Base-by-base conservation (phyloP, 345 rosid genomes). In the Acer campestre region DNA sequence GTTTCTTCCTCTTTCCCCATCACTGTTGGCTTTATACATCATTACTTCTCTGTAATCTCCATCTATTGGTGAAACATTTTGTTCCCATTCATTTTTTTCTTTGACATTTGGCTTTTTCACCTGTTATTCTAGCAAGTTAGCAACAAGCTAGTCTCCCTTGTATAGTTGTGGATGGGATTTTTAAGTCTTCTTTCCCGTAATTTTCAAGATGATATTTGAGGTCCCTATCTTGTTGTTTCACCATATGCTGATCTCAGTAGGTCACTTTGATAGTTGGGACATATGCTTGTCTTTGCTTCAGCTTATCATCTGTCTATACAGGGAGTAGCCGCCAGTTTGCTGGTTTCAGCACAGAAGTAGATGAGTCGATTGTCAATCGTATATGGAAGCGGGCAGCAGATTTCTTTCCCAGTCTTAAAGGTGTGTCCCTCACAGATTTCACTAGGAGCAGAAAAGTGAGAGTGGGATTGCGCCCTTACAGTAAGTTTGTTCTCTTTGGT, bases 241-340 rank as follows among this genome's bases (percentile, higher is more conserved):
- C 13, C 22, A 16, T 31, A 20, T n/a, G 17, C 63, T 68, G 53
- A 53, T 76, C 68, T 76, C 44, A 29, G 22, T 71, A 6, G n/a
- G 58, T 61, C 59, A 14, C 58, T 35, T 63, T 71, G 63, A 35
- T 44, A 22, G 68, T 75, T 29, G 49, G 40, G 20, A 38, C 12
- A 48, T 58, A 23, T 76, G 51, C 71, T 77, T 22, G 9, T 48
- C 10, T 79, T 5, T 23, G 51, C 61, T 11, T 68, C 49, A 53
- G 44, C 76, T 68, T 66, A 18, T 14, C 62, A 16, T 80, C 58
- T 17, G 22, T 73, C 67, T 75, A 74, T 46, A 62, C 81, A 95
- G 98, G 99, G 25, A 95, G 98, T 80, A 95, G 99, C 85, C 94
- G 98, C 62, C 90, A 95, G 82, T 93, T 95, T 90, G 83, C 87